phyloP scores from a whole-genome alignment of 106 monocot genomes.

The Iris macrosiphon region DNA sequence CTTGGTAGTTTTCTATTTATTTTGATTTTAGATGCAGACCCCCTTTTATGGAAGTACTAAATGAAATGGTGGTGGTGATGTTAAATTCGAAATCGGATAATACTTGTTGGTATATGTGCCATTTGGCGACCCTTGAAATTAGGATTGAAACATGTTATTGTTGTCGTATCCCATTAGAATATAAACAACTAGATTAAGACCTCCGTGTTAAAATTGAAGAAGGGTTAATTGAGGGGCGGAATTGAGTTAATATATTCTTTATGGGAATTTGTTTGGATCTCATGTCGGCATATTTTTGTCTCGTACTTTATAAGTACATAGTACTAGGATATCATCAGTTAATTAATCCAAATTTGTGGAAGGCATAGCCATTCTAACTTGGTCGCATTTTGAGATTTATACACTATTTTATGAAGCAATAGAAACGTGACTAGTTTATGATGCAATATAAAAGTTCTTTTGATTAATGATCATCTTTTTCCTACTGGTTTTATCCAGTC shows the following conservation, averaged over 20 bases:
- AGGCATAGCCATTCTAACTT: background rate
- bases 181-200: background rate
- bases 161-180: background rate
- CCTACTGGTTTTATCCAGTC: background rate
- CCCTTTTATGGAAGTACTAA: too few relatives aligned
- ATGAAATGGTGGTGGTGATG: background rate
- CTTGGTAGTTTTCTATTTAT: constrained; percentile 35
- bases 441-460: too few relatives aligned
- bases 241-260: background rate
- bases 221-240: too few relatives aligned
- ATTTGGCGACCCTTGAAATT: background rate
- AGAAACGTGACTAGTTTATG: background rate
- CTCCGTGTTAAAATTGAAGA: background rate
- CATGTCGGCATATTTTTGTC: too few relatives aligned
- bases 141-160: background rate
- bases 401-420: background rate
- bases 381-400: background rate
- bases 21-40: too few relatives aligned
- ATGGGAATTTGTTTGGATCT: too few relatives aligned
- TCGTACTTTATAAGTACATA: background rate
- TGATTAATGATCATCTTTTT: background rate
- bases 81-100: background rate
- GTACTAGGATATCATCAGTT: background rate
- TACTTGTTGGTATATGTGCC: background rate
- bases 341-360: too few relatives aligned